A percentile compares a stretch with the other conserved stretches of the same genome.
phyloP scores from a whole-genome alignment of 164 flowering plant genomes.

The Sedum album region DNA sequence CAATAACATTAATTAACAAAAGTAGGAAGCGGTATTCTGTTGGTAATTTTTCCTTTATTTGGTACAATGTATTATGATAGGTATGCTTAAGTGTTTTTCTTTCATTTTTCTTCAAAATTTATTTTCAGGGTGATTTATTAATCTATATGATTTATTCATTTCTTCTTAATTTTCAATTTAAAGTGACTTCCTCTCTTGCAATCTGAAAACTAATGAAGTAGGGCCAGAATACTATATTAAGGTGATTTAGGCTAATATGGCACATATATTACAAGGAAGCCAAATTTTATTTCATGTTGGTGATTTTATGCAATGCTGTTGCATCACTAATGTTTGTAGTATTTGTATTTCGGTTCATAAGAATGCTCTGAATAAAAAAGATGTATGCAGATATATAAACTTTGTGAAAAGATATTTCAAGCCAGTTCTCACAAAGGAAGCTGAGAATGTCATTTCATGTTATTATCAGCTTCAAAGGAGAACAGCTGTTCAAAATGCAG shows the following conservation, averaged over 20 bases:
- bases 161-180: neutral
- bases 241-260: too few relatives aligned
- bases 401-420: constrained; percentile 67
- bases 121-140: neutral
- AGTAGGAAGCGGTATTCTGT: neutral
- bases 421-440: constrained; percentile 81
- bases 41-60: neutral
- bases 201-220: neutral
- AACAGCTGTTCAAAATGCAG: constrained; percentile 85
- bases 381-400: constrained; percentile 66
- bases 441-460: constrained; percentile 80
- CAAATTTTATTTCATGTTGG: neutral
- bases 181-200: neutral
- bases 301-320: neutral
- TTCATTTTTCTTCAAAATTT: neutral
- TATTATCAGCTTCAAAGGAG: constrained; percentile 96
- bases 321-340: neutral
- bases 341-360: neutral
- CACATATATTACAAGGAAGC: neutral
- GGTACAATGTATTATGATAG: neutral
- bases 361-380: neutral
- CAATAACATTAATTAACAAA: neutral
- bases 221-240: too few relatives aligned
- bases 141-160: neutral
- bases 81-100: neutral